phyloP scores from a whole-genome alignment of 331 rosid genomes.

The Pyrus hybrid region DNA sequence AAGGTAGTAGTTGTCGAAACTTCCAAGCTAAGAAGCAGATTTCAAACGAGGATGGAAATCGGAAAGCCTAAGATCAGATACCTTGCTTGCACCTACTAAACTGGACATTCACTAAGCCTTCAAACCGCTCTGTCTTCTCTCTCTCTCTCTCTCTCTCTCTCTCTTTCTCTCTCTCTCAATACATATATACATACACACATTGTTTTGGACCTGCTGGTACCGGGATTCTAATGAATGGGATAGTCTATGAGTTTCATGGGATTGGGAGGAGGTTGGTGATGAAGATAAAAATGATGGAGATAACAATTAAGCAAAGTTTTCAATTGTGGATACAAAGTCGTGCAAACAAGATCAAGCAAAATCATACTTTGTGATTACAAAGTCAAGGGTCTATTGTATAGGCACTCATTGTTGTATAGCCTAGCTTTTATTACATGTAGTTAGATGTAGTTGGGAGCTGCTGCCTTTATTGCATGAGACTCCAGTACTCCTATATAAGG shows the following conservation, averaged over 20 bases:
- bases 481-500: no score
- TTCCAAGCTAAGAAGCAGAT: constrained; percentile 39
- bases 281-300: no score
- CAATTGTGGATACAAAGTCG: no score
- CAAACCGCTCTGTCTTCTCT: background rate
- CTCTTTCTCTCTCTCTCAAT: no score
- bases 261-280: constrained; percentile 37
- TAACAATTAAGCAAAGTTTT: no score
- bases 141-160: background rate
- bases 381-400: no score
- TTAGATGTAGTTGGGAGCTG: no score
- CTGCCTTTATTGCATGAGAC: no score
- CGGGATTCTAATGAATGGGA: constrained; percentile 35
- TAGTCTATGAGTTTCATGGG: constrained; percentile 37
- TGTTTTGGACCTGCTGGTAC: background rate
- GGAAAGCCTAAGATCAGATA: constrained; percentile 6
- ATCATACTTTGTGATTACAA: no score
- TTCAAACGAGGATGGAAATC: background rate
- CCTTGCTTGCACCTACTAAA: constrained; percentile 43
- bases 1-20: constrained; percentile 1
- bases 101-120: constrained; percentile 1
- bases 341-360: no score
- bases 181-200: background rate
- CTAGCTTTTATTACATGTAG: no score
- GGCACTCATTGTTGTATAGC: no score